Base-by-base conservation (phyloP, 768 basidiomycete genomes). In the Lentinula edodes region DNA sequence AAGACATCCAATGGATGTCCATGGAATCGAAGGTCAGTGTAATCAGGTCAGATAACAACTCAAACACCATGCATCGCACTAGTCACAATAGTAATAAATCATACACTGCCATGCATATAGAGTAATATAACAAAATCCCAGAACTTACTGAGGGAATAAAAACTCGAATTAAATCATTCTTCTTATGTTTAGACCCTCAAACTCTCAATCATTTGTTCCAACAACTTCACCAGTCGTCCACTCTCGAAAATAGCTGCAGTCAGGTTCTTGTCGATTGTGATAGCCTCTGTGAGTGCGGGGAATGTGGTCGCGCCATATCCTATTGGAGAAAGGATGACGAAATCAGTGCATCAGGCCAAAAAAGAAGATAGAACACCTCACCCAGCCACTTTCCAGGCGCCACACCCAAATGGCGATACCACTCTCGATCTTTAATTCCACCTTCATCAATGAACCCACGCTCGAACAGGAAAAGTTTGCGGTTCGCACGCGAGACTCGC, bases 261-360 rank as follows among this genome's bases (percentile, higher is more conserved):
- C 13, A 73, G 71, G 67, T 91, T 86, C 67, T 83, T 78, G 55
- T 93, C 90, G 42, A 86, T 79, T 28, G 83, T 78, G 66, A 95
- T 81, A 0, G 91, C 83, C 69, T 95, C 93, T 0, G 87, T 88
- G 34, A 95, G 74, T 15, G 80, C 91, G 1, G 92, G 93, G 63
- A 95, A 78, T 0, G 91, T 92, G 0, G 92, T 93, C 2, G 92
- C 90, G 6, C 92, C 92, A 67, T 93, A 91, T 4, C 90, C 89
- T 90, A 15, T 12, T 10, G 8, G 20, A 13, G 18, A 5, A 20
- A 45, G 16, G n/a, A 57, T 32, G 2, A 52, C 7, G 34, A 32
- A 16, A 54, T 23, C 34, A 23, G 28, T n/a, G 12, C 15, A 18
- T 6, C 5, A 16, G 4, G 32, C 7, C 45, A 18, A 18, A 15